Base-by-base conservation (phyloP, 306 rosid genomes). In the Lathyrus aphaca region DNA sequence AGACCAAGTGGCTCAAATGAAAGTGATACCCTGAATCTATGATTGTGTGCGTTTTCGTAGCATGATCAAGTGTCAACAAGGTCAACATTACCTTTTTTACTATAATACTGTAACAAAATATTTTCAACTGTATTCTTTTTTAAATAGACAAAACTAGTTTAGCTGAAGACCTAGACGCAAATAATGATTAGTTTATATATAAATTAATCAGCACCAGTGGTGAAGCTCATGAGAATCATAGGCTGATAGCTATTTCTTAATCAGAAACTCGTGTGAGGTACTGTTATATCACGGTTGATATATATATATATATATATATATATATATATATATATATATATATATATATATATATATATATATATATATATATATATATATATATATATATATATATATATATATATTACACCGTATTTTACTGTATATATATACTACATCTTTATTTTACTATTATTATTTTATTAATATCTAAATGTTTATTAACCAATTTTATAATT, bases 51-150 rank as follows among this genome's bases (percentile, higher is more conserved):
- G 32, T 81, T 69, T 66, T 15, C 10, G 39, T 64, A 50, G 35
- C 81, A 29, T 78, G 46, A 72, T 78, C 39, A 66, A 79, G 40
- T 71, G 9, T 56, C 44, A 65, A 50, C 35, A 54, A 23, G 68
- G 82, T 82, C 86, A 82, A 82, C 61, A 37, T 27, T 29, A 60
- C 81, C 83, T 67, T 79, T 79, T 60, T n/a, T n/a, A n/a, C n/a
- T n/a, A n/a, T n/a, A n/a, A n/a, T n/a, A n/a, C n/a, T n/a, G n/a
- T n/a, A 62, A 21, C 69, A 55, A 51, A 66, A 69, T 61, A 42
- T 11, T 63, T 45, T 74, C 49, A 68, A 44, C 37, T 73, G 51
- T 63, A 32, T 39, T 16, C 30, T 45, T 1, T 43, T 53, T 1
- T 43, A 54, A 59, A 74, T 64, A 77, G 64, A 77, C 69, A 78